A percentile compares a stretch with the other conserved stretches of the same genome.
These are phyloP conservation scores for Berberis thunbergii DNA, from an alignment of 164 flowering plant genomes.

Conservation along the genomic window DNA sequence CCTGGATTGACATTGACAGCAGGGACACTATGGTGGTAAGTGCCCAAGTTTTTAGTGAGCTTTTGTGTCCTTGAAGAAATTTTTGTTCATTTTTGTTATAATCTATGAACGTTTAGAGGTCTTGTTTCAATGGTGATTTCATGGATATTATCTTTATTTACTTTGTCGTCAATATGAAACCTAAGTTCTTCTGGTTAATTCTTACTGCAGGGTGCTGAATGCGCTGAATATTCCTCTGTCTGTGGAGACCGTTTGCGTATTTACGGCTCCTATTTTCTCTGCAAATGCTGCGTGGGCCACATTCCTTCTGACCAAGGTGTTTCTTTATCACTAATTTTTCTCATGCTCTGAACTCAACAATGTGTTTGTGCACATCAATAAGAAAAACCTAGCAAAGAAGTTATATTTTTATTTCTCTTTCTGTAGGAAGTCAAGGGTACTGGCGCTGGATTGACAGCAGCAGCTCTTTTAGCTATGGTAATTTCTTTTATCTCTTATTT, in stretches of 20 bases:
- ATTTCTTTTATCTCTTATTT: conserved; percentile 8
- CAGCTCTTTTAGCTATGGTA: conserved; percentile 93
- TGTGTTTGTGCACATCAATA: background rate
- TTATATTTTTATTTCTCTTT: conserved; percentile 2
- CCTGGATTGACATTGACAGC: conserved; percentile 99
- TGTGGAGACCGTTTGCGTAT: conserved; percentile 98
- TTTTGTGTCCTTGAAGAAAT: no score
- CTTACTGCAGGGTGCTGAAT: conserved; percentile 56
- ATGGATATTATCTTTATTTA: no score
- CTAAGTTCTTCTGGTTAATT: no score
- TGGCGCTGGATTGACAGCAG: conserved; percentile 97
- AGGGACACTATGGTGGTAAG: conserved; percentile 89
- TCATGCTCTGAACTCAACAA: background rate
- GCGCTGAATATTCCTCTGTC: conserved; percentile 94
- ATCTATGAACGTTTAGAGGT: no score
- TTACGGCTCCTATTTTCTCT: conserved; percentile 96
- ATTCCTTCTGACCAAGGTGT: conserved; percentile 89
- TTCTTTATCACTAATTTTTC: conserved; percentile 2
- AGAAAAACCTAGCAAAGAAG: background rate
- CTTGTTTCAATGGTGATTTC: no score
- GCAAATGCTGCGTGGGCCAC: conserved; percentile 99
- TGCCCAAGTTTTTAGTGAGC: conserved; percentile 3
- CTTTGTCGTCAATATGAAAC: no score
- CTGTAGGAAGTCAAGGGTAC: conserved; percentile 88
- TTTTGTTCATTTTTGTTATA: no score